These are phyloP conservation scores for Waltergamsia citrina DNA, from an alignment of 2,329 filamentous ascomycete species.

Conservation along the genomic window DNA sequence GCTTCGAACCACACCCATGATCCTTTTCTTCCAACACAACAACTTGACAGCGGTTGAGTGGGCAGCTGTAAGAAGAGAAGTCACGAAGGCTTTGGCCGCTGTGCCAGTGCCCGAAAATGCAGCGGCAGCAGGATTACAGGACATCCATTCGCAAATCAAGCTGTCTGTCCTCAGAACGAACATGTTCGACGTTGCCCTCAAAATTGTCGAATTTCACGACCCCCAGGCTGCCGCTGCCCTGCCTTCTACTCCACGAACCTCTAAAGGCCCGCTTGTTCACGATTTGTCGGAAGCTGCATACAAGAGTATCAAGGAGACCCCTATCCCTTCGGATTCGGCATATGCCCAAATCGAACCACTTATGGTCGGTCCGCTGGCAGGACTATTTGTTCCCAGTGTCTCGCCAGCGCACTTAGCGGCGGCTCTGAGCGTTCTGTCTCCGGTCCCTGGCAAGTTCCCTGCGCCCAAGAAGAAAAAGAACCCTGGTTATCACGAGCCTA, in stretches of 20 bases:
- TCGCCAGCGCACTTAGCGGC: conserved; percentile 77
- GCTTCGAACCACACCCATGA: conserved; percentile 73
- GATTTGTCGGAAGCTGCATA: conserved; percentile 47
- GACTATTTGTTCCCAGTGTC: conserved; percentile 72
- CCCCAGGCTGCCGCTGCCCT: conserved; percentile 28
- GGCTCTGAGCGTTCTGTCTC: conserved; percentile 68
- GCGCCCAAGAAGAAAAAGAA: conserved; percentile 66
- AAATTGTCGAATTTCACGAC: conserved; percentile 76
- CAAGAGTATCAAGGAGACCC: conserved; percentile 29
- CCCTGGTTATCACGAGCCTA: conserved; percentile 71
- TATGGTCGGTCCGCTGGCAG: conserved; percentile 70
- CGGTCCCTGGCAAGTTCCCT: conserved; percentile 63
- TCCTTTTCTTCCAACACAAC: conserved; percentile 72
- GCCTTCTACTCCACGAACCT: conserved; percentile 17
- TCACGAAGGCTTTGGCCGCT: conserved; percentile 30
- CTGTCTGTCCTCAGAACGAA: conserved; percentile 80
- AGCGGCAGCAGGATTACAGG: conserved; percentile 19
- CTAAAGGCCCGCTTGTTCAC: conserved; percentile 27
- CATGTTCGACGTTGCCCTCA: conserved; percentile 78
- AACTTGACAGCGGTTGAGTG: conserved; percentile 60
- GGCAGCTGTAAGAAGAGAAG: conserved; percentile 31
- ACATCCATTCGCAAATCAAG: conserved; percentile 55
- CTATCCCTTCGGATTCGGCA: conserved; percentile 25
- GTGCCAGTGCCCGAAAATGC: conserved; percentile 23
- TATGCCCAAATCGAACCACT: conserved; percentile 62